These are phyloP conservation scores for Exserohilum turcica DNA, from an alignment of 2,329 filamentous ascomycete species.

Conservation along the genomic window DNA sequence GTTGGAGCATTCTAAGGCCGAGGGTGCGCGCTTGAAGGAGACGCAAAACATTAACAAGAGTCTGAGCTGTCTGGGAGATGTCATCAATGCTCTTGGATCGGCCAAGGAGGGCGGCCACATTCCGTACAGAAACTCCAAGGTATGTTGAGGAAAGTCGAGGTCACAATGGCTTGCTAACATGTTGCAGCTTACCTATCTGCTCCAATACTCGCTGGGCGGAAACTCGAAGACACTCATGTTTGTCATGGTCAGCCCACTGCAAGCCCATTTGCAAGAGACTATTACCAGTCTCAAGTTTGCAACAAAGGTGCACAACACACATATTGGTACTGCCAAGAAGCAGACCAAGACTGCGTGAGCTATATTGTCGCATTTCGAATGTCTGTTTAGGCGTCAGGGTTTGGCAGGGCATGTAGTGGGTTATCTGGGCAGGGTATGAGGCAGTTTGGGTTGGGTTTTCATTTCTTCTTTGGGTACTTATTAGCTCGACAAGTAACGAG, in stretches of 20 bases:
- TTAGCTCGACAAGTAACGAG: not conserved
- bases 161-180: conserved; percentile 11
- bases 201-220: conserved; percentile 92
- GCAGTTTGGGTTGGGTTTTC: too few species aligned
- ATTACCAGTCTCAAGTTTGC: conserved; percentile 95
- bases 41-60: conserved; percentile 98
- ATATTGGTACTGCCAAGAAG: conserved; percentile 86
- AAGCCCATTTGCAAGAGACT: conserved; percentile 89
- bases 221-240: conserved; percentile 99
- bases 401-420: too few species aligned
- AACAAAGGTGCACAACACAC: conserved; percentile 91
- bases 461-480: too few species aligned
- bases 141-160: conserved; percentile 49
- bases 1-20: conserved; percentile 82
- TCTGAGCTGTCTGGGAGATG: conserved; percentile 87
- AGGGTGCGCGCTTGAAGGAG: conserved; percentile 86
- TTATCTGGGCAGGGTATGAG: too few species aligned
- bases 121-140: conserved; percentile 94
- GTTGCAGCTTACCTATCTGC: conserved; percentile 78
- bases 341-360: conserved; percentile 61
- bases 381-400: not conserved
- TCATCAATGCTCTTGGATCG: conserved; percentile 88
- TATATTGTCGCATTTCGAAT: not conserved
- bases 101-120: conserved; percentile 79
- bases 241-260: conserved; percentile 93